Conservation (phyloP, 2,329 filamentous ascomycete species). For the Penicillium sp. region DNA sequence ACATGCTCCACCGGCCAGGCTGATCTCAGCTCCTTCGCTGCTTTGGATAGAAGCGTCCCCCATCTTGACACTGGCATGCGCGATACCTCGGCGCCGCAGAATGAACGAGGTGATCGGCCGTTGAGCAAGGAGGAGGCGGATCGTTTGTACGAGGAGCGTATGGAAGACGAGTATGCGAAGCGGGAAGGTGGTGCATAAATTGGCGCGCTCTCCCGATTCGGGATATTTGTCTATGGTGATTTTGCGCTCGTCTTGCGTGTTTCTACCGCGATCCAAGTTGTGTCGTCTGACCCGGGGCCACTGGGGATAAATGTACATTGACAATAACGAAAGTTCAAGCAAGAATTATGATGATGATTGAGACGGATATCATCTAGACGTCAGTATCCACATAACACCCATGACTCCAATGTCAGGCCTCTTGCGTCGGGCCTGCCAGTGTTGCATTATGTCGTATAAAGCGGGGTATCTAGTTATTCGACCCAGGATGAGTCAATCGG, state of each 20-base stretch:
- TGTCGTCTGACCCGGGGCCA: background rate
- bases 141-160: constrained; percentile 48
- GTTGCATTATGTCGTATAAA: background rate
- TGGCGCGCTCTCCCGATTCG: background rate
- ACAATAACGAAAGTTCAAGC: background rate
- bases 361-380: background rate
- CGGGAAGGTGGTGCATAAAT: constrained; percentile 46
- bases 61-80: constrained; percentile 19
- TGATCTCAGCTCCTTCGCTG: constrained; percentile 16
- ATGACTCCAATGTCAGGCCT: background rate
- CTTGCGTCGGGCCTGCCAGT: background rate
- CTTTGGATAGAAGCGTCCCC: constrained; percentile 15
- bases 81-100: constrained; percentile 18
- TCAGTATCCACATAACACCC: background rate
- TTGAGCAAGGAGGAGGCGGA: constrained; percentile 48
- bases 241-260: background rate
- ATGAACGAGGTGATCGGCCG: constrained; percentile 23
- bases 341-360: background rate
- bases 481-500: background rate
- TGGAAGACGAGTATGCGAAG: constrained; percentile 52
- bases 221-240: background rate
- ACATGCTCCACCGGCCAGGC: constrained; percentile 23
- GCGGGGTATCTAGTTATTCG: background rate
- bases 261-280: background rate
- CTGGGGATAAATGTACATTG: constrained; percentile 4